Base-by-base conservation (phyloP, 1,284 basidiomycete species). In the Ustilago nuda region DNA sequence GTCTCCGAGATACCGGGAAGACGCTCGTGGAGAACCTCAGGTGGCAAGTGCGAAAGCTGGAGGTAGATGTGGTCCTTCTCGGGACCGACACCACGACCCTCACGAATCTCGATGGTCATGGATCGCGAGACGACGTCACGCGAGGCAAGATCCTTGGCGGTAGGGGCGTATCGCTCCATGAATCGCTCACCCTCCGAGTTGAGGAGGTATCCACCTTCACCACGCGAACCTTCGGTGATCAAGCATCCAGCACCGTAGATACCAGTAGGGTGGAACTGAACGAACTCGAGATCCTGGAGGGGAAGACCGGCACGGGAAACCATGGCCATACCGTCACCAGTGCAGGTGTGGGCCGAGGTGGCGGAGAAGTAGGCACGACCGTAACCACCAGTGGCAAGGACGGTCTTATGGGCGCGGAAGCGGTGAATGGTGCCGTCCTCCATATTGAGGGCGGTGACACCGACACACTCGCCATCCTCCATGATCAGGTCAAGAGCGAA, bases 1-100 rank as follows among this genome's bases (percentile, higher is more conserved):
- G 97, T 99, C 89, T 99, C 97, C 60, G 97, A 99, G 86, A 99
- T 99, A 91, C 97, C 97, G 75, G 97, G 97, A 54, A 99, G 90
- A 86, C 97, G 92, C 88, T 99, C 96, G 87, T 95, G 95, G 72
- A 99, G 91, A 81, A 99, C 91, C 81, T 97, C 94, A 58, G 97
- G 90, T 66, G 97, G 97, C 50, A 99, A 89, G 89, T 99, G 97
- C 84, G 94, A 97, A 85, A 99, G 92, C 87, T 99, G 97, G 76
- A 99, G 89, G 89, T 92, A 97, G 86, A 98, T 89, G 89, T 99
- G 97, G 87, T 99, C 97, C 89, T 95, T 98, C 80, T 99, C 96
- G 57, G 95, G 94, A 70, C 97, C 97, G 80, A 99, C 95, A 89
- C 97, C 97, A 85, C 97, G 95, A 77, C 97, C 97, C 87, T 99